Base-by-base conservation (phyloP, 768 basidiomycete species). In the Serendipita sp. region DNA sequence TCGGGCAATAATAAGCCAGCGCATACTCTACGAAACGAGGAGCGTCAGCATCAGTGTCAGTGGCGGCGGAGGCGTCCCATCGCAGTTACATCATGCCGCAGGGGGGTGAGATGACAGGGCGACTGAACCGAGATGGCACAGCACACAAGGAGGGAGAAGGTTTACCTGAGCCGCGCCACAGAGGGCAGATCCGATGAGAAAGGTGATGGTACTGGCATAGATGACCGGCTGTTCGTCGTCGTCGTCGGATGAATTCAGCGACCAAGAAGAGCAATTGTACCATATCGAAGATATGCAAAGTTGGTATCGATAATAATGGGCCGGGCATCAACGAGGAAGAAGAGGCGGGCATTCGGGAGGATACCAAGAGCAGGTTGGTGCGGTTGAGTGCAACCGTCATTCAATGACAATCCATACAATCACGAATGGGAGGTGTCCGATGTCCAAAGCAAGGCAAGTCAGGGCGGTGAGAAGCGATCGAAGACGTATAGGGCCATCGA, bases 171-270 rank as follows among this genome's bases (percentile, higher is more conserved):
- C 86, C 60, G 79, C 76, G 63, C 87, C 90, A 71, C 88, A 91
- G 29, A 91, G 78, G 45, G 84, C 74, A n/a, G 89, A 91, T 27
- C 90, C 90, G 55, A 87, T 68, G 23, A 85, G 78, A 69, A 92
- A 92, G 63, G 90, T 76, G 15, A 79, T 64, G 70, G 92, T 88
- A 73, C 88, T 89, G 13, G 76, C 74, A 73, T 83, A 89, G 34
- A 91, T 74, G 55, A 91, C 77, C 64, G 71, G 77, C 89, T 92
- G 69, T 31, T 18, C 5, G 48, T 6, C n/a, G 44, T 45, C 44
- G 33, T 37, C 18, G 34, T 31, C 13, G 40, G 34, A 29, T 11
- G 16, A 31, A 34, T 44, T 6, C 27, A 44, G 13, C 44, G 44
- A 43, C 15, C 31, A 60, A 58, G 45, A 58, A 13, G 40, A 40